Evolutionary conservation across 495 filamentous ascomycete species (phyloP).

Genomic region (Astrothelium subdiscretum): DNA sequence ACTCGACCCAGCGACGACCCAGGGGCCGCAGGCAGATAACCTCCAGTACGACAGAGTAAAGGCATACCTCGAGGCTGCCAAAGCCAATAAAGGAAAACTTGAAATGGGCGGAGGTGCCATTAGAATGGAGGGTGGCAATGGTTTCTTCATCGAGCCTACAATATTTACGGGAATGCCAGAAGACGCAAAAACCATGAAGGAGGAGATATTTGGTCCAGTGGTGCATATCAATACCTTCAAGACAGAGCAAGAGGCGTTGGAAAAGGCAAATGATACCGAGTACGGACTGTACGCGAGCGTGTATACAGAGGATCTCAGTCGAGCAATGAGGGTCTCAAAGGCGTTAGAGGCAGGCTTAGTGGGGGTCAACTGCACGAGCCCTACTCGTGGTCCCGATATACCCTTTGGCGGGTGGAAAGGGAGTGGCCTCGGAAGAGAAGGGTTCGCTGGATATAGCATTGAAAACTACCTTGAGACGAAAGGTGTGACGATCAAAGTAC

Average conservation of each 20-base stretch:
- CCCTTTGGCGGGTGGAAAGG: slow-evolving; percentile 27
- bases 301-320: slow-evolving; percentile 21
- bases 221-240: slow-evolving; percentile 24
- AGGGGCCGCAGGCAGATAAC: slow-evolving; percentile 25
- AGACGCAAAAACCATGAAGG: slow-evolving; percentile 9
- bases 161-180: slow-evolving; percentile 14
- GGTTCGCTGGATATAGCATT: slow-evolving; percentile 16
- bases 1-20: slow-evolving; percentile 19
- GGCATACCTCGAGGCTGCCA: slow-evolving; percentile 29
- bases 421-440: slow-evolving; percentile 20
- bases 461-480: slow-evolving; percentile 24
- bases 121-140: slow-evolving; percentile 16
- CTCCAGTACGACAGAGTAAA: slow-evolving; percentile 15
- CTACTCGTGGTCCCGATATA: slow-evolving; percentile 15
- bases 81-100: slow-evolving; percentile 29
- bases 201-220: slow-evolving; percentile 28
- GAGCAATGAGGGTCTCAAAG: slow-evolving; percentile 23
- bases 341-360: slow-evolving; percentile 19
- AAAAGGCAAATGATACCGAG: slow-evolving; percentile 20
- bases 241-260: slow-evolving; percentile 23
- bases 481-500: slow-evolving; percentile 17
- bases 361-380: slow-evolving; percentile 23
- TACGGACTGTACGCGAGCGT: slow-evolving; percentile 31
- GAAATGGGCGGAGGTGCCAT: slow-evolving; percentile 21
- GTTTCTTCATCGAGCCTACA: slow-evolving; percentile 24